phyloP scores from a whole-genome alignment of 352 stramenopile species.

The Pythium volutum region DNA sequence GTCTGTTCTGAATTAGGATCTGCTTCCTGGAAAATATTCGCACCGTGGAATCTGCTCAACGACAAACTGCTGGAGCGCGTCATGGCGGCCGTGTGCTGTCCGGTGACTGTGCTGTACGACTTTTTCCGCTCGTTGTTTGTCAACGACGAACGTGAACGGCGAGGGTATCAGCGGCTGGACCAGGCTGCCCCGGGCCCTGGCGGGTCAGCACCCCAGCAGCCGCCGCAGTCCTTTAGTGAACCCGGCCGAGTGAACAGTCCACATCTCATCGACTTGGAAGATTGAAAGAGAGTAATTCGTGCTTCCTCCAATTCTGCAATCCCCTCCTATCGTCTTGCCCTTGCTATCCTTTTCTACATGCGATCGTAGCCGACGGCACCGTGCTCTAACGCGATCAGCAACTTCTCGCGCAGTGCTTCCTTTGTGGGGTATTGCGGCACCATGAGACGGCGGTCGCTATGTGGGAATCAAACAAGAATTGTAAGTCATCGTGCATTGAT shows the following conservation, averaged over 20 bases:
- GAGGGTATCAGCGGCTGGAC: slow-evolving; percentile 45
- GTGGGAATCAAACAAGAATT: neutral
- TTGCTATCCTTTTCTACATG: slow-evolving; percentile 43
- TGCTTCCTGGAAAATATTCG: slow-evolving; percentile 26
- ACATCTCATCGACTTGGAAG: slow-evolving; percentile 43
- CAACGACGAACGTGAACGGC: slow-evolving; percentile 31
- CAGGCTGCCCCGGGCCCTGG: neutral
- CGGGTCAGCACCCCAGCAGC: neutral
- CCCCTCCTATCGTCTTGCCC: too few species aligned
- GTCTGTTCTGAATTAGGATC: slow-evolving; percentile 14
- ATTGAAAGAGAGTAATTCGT: neutral
- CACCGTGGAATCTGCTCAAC: slow-evolving; percentile 31
- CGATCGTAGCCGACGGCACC: slow-evolving; percentile 72
- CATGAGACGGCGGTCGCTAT: slow-evolving; percentile 68
- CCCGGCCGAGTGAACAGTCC: slow-evolving; percentile 53
- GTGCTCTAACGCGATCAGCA: slow-evolving; percentile 54
- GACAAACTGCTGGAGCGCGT: slow-evolving; percentile 27
- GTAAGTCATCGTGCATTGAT: neutral
- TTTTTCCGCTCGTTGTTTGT: slow-evolving; percentile 73
- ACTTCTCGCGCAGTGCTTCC: slow-evolving; percentile 53
- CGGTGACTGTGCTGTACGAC: slow-evolving; percentile 55
- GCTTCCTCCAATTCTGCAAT: neutral
- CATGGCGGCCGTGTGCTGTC: slow-evolving; percentile 62
- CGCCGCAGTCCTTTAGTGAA: slow-evolving; percentile 40
- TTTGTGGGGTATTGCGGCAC: slow-evolving; percentile 58